These are phyloP conservation scores for Coniochaeta sp. DNA, from an alignment of 2,329 filamentous ascomycete species.

Conservation along the genomic window DNA sequence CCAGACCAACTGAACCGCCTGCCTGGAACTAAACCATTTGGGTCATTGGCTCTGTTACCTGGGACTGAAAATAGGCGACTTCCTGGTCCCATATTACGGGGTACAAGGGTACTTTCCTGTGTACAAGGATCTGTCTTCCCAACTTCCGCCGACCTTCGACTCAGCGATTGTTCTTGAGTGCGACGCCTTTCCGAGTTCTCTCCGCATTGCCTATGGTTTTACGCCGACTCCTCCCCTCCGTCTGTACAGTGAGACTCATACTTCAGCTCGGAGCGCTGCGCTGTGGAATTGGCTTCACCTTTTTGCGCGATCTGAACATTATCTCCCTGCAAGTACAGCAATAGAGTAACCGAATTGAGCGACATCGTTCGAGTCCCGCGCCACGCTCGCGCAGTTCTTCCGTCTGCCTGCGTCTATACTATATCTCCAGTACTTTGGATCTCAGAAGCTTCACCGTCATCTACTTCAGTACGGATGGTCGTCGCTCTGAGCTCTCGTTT, in stretches of 20 bases:
- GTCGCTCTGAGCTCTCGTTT: background rate
- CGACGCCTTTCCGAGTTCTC: background rate
- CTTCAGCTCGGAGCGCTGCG: background rate
- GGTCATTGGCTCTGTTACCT: background rate
- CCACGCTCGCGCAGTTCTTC: background rate
- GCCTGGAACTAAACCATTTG: background rate
- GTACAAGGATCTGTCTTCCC: background rate
- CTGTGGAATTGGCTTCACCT: background rate
- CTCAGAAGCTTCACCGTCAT: background rate
- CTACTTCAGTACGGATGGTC: background rate
- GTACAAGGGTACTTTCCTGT: background rate
- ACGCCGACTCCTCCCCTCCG: background rate
- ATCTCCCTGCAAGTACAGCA: background rate
- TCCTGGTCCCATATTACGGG: background rate
- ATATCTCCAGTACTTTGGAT: background rate
- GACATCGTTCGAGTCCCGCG: background rate
- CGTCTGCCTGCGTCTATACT: background rate
- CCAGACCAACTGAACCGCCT: background rate
- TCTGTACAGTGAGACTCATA: background rate
- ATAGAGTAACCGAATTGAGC: background rate
- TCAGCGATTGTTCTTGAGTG: background rate
- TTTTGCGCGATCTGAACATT: background rate
- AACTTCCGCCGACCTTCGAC: background rate
- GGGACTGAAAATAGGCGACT: background rate
- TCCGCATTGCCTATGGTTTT: background rate